Percentiles rank a stretch among this genome's conserved stretches.
Evolutionary conservation across 2,329 filamentous ascomycete species (phyloP).

Genomic region (Calcarisporium arbuscula): DNA sequence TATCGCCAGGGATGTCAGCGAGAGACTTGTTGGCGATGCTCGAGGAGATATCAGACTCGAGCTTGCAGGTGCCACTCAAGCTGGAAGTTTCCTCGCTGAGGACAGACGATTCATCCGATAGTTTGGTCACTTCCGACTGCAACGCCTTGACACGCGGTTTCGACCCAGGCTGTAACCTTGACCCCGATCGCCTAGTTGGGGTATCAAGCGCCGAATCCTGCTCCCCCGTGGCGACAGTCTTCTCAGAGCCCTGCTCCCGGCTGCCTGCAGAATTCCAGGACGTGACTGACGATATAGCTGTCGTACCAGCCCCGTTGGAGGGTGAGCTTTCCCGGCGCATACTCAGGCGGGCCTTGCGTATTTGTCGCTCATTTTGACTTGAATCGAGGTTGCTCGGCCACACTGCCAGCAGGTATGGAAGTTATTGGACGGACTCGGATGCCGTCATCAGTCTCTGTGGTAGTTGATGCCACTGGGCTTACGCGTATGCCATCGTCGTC

Average conservation of each 20-base stretch:
- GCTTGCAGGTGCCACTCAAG: slow-evolving; percentile 17
- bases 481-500: slow-evolving; percentile 28
- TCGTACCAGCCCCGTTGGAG: too few relatives aligned
- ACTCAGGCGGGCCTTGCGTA: too few relatives aligned
- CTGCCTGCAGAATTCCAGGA: too few relatives aligned
- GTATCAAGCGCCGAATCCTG: slow-evolving; percentile 29
- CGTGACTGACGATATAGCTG: too few relatives aligned
- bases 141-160: slow-evolving; percentile 20
- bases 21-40: slow-evolving; percentile 43
- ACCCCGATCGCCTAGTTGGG: slow-evolving; percentile 29
- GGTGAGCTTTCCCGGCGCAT: too few relatives aligned
- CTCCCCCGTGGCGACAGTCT: slow-evolving; percentile 28
- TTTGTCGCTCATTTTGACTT: too few relatives aligned
- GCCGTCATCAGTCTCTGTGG: slow-evolving; percentile 17
- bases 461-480: slow-evolving; percentile 17
- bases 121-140: slow-evolving; percentile 13
- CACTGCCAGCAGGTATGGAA: slow-evolving; percentile 5
- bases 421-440: slow-evolving; percentile 22
- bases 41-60: slow-evolving; percentile 26
- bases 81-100: slow-evolving; percentile 22
- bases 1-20: slow-evolving; percentile 49
- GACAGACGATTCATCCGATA: slow-evolving; percentile 21
- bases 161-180: slow-evolving; percentile 19
- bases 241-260: slow-evolving; percentile 15
- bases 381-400: too few relatives aligned